Conservation (phyloP, 2,329 filamentous ascomycete genomes). For the Rhynchosporium secalis region DNA sequence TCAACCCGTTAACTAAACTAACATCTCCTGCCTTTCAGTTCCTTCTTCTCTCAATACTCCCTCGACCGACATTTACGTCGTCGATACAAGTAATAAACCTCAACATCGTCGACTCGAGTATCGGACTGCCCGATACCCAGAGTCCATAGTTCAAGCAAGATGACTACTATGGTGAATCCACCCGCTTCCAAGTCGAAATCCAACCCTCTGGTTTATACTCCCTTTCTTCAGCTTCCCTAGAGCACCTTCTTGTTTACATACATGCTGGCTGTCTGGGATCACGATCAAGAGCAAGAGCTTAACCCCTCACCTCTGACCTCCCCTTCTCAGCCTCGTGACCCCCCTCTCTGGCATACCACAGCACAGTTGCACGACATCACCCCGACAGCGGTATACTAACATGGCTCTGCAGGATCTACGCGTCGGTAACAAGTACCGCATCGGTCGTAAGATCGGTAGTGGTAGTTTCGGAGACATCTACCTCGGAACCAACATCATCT, state of each 20-base stretch:
- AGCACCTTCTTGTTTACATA: slow-evolving; percentile 37
- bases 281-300: slow-evolving; percentile 23
- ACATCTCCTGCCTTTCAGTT: slow-evolving; percentile 26
- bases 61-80: slow-evolving; percentile 21
- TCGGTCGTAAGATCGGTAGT: slow-evolving; percentile 98
- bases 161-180: slow-evolving; percentile 62
- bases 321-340: slow-evolving; percentile 6
- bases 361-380: slow-evolving; percentile 11
- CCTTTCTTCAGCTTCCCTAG: slow-evolving; percentile 41
- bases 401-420: slow-evolving; percentile 76
- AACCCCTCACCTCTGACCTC: slow-evolving; percentile 13
- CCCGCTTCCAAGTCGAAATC: slow-evolving; percentile 42
- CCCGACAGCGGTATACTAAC: slow-evolving; percentile 28
- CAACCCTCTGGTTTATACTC: slow-evolving; percentile 43
- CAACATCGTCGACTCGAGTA: slow-evolving; percentile 35
- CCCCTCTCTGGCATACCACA: slow-evolving; percentile 7
- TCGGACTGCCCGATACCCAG: slow-evolving; percentile 37
- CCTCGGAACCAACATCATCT: slow-evolving; percentile 99
- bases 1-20: slow-evolving; percentile 22
- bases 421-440: slow-evolving; percentile 99
- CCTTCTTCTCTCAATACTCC: slow-evolving; percentile 14
- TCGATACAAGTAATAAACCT: slow-evolving; percentile 21
- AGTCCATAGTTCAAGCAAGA: slow-evolving; percentile 46
- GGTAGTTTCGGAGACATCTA: slow-evolving; percentile 99
- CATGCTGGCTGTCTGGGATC: slow-evolving; percentile 27